Evolutionary conservation across 225 moss, liverwort and hornwort species (phyloP).

Genomic region (Takakia lepidozioides): DNA sequence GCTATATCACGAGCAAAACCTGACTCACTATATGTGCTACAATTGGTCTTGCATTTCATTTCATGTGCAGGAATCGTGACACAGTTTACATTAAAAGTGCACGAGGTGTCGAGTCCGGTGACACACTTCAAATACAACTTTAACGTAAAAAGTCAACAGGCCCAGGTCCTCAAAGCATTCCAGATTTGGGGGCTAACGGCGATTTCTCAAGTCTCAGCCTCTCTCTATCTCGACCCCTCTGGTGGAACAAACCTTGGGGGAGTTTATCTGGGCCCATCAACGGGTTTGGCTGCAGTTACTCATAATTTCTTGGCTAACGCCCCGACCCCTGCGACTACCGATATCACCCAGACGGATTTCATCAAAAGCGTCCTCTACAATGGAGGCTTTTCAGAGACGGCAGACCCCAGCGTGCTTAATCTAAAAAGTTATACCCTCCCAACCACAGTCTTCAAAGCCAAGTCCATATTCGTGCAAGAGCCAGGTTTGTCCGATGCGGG

Average conservation of each 20-base stretch:
- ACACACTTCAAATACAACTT: constrained; percentile 64
- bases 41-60: no score
- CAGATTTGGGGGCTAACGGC: constrained; percentile 41
- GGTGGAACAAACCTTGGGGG: constrained; percentile 52
- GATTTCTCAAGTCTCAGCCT: constrained; percentile 47
- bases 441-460: constrained; percentile 48
- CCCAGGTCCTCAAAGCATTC: constrained; percentile 47
- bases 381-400: constrained; percentile 16
- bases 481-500: constrained; percentile 46
- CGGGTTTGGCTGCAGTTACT: constrained; percentile 16
- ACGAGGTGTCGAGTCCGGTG: constrained; percentile 45
- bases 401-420: constrained; percentile 20
- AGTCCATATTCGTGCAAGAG: constrained; percentile 39
- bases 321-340: constrained; percentile 7
- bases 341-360: constrained; percentile 38
- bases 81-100: constrained; percentile 60
- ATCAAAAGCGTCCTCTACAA: constrained; percentile 45
- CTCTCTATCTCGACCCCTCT: constrained; percentile 47
- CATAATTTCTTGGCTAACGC: constrained; percentile 21
- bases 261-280: constrained; percentile 27
- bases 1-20: no score
- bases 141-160: constrained; percentile 16
- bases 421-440: constrained; percentile 11
- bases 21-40: no score
- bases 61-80: constrained; percentile 33